A percentile compares a stretch with the other conserved stretches of the same genome.
Evolutionary conservation across 768 basidiomycete species (phyloP).

Genomic region (Leccinum uliginosum): DNA sequence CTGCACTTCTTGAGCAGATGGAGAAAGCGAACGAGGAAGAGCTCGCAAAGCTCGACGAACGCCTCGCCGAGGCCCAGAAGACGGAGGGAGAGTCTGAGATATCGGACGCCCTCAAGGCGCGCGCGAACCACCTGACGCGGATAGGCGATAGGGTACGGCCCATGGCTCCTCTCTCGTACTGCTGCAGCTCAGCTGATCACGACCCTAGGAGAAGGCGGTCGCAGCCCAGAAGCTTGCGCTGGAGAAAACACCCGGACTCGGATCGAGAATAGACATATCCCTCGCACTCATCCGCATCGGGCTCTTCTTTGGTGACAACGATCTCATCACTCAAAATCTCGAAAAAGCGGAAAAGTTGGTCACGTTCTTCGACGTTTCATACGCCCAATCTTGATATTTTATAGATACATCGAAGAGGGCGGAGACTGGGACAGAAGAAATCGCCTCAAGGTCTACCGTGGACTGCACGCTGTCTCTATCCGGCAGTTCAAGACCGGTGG

Average conservation of each 20-base stretch:
- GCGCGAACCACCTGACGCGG: constrained; percentile 79
- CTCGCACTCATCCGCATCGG: constrained; percentile 86
- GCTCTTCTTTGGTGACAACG: constrained; percentile 81
- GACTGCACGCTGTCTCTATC: constrained; percentile 77
- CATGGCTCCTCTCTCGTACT: not conserved
- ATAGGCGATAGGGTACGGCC: constrained; percentile 74
- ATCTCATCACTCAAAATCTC: constrained; percentile 67
- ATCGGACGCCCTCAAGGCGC: constrained; percentile 76
- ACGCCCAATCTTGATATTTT: not conserved
- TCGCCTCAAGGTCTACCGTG: constrained; percentile 93
- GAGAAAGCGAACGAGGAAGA: constrained; percentile 62
- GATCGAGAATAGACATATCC: constrained; percentile 89
- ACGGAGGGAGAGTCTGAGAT: constrained; percentile 94
- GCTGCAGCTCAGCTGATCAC: not conserved
- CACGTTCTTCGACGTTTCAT: not conserved
- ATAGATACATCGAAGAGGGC: constrained; percentile 85
- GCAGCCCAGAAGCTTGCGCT: constrained; percentile 80
- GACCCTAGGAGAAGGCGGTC: constrained; percentile 66
- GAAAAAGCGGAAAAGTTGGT: constrained; percentile 77
- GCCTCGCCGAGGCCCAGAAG: constrained; percentile 82
- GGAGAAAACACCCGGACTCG: constrained; percentile 89
- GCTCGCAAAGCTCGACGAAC: constrained; percentile 69
- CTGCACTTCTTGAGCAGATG: constrained; percentile 27
- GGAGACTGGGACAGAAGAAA: constrained; percentile 99
- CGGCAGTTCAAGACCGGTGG: constrained; percentile 87